phyloP scores from a whole-genome alignment of 2,329 filamentous ascomycete genomes.

The Fusarium graminum region DNA sequence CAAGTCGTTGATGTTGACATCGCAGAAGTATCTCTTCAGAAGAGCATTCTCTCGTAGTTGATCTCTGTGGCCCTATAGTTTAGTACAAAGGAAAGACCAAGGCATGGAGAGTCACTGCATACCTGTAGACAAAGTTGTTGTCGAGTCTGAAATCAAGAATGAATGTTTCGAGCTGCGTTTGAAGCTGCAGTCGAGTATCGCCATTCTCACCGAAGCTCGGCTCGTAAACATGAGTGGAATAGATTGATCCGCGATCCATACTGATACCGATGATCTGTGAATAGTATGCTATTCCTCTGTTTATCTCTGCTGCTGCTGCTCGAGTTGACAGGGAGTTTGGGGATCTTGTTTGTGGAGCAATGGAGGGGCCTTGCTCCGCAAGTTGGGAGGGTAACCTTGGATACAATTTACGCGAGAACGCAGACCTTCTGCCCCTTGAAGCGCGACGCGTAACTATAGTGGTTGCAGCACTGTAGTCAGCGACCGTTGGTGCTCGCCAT shows the following conservation, averaged over 20 bases:
- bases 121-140: conserved; percentile 96
- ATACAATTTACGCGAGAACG: conserved; percentile 42
- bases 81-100: conserved; percentile 8
- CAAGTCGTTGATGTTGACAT: conserved; percentile 93
- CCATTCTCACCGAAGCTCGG: conserved; percentile 74
- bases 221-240: conserved; percentile 84
- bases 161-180: conserved; percentile 87
- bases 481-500: conserved; percentile 26
- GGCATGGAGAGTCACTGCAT: conserved; percentile 42
- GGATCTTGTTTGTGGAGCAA: conserved; percentile 43
- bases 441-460: conserved; percentile 49
- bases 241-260: conserved; percentile 92
- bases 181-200: conserved; percentile 78
- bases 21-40: conserved; percentile 93
- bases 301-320: conserved; percentile 19
- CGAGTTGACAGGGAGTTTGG: conserved; percentile 34
- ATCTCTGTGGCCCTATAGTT: conserved; percentile 70
- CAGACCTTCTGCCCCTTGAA: conserved; percentile 24
- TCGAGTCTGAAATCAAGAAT: conserved; percentile 94
- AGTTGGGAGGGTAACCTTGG: conserved; percentile 45
- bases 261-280: conserved; percentile 19
- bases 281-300: conserved; percentile 13
- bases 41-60: conserved; percentile 96
- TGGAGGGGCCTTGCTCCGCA: conserved; percentile 44
- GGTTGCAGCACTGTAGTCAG: conserved; percentile 47